Percentiles rank a stretch among this genome's conserved stretches.
These are phyloP conservation scores for Glycine tomentella DNA, from an alignment of 306 rosid species.

Conservation along the genomic window DNA sequence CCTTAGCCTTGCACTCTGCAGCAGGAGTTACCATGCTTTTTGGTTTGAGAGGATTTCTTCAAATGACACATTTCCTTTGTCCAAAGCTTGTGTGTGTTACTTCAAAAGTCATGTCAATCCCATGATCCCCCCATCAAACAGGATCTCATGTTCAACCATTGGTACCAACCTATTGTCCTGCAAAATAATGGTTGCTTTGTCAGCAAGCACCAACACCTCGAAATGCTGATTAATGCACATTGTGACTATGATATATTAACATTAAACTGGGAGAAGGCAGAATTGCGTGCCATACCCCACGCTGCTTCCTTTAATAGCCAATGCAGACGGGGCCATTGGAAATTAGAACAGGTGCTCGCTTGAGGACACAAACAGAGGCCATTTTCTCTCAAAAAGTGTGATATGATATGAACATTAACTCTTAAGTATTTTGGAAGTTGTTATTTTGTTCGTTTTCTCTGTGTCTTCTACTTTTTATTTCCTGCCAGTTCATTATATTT, in stretches of 20 bases:
- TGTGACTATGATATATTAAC: not conserved
- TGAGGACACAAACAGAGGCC: not conserved
- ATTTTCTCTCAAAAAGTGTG: not conserved
- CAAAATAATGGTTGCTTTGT: conserved; percentile 34
- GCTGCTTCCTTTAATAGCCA: conserved; percentile 54
- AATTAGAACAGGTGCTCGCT: not conserved
- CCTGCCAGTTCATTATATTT: not conserved
- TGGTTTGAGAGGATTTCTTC: conserved; percentile 76
- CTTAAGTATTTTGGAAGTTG: not conserved
- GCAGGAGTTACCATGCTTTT: conserved; percentile 66
- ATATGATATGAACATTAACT: not conserved
- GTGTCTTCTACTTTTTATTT: not conserved
- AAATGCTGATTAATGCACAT: not conserved
- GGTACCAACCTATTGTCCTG: conserved; percentile 70
- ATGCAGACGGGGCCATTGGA: conserved; percentile 59
- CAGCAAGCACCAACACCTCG: conserved; percentile 16
- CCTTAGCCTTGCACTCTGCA: no score
- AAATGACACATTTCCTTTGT: conserved; percentile 45
- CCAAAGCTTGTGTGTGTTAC: no score
- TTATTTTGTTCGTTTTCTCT: not conserved
- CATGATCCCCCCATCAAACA: conserved; percentile 59
- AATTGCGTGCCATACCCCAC: conserved; percentile 76
- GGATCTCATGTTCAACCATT: conserved; percentile 65
- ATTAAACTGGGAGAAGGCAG: conserved; percentile 57
- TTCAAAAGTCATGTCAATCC: not conserved